phyloP scores from a whole-genome alignment of 176 grass and related monocot species.

The Aegilops umbellulata region DNA sequence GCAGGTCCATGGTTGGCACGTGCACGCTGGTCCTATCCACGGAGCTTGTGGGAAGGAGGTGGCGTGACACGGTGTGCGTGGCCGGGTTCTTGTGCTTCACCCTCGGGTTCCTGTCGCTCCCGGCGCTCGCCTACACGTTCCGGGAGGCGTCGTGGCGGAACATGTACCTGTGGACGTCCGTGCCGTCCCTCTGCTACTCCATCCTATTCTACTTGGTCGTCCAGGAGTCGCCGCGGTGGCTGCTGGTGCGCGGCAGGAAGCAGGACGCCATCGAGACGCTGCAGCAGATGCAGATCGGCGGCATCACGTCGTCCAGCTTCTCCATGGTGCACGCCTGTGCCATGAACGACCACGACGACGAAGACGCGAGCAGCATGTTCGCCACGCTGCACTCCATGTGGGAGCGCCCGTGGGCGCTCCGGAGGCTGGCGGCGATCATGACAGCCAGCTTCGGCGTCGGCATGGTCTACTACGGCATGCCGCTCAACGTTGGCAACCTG shows the following conservation, averaged over 20 bases:
- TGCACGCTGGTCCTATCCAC: too few relatives aligned
- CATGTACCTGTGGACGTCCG: too few relatives aligned
- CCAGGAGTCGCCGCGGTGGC: slow-evolving; percentile 43
- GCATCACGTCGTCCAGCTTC: slow-evolving; percentile 75
- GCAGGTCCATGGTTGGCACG: not conserved
- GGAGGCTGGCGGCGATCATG: slow-evolving; percentile 65
- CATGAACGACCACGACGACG: slow-evolving; percentile 6
- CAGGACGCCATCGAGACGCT: slow-evolving; percentile 71
- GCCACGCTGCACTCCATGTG: slow-evolving; percentile 49
- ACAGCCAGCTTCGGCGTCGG: slow-evolving; percentile 65
- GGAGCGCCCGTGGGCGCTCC: slow-evolving; percentile 61
- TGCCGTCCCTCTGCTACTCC: too few relatives aligned
- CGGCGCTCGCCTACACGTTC: too few relatives aligned
- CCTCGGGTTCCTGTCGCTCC: too few relatives aligned
- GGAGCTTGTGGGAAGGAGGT: too few relatives aligned
- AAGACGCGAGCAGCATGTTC: slow-evolving; percentile 31
- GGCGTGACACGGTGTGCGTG: too few relatives aligned
- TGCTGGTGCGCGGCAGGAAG: slow-evolving; percentile 72
- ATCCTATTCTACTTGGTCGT: too few relatives aligned
- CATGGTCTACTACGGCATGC: slow-evolving; percentile 88
- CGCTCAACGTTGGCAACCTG: slow-evolving; percentile 79
- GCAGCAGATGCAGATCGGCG: slow-evolving; percentile 38
- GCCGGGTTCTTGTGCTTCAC: too few relatives aligned
- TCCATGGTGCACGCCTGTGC: slow-evolving; percentile 53
- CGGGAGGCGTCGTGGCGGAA: too few relatives aligned